A percentile compares a stretch with the other conserved stretches of the same genome.
These are phyloP conservation scores for Fusarium humuli DNA, from an alignment of 2,329 filamentous ascomycete species.

Conservation along the genomic window DNA sequence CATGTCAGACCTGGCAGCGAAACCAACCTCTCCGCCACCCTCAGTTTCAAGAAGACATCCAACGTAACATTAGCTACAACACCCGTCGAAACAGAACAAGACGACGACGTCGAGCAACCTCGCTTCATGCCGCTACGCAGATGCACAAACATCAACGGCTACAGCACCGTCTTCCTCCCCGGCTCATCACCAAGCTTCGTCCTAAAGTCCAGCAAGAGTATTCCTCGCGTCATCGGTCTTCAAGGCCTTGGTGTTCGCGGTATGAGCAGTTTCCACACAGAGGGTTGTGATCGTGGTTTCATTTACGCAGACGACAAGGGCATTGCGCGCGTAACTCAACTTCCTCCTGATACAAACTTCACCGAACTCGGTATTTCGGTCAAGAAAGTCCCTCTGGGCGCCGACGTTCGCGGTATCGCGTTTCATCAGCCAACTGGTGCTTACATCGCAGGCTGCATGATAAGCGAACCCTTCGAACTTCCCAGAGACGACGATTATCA, in stretches of 20 bases:
- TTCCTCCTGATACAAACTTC: conserved; percentile 75
- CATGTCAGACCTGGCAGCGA: conserved; percentile 55
- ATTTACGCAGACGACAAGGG: conserved; percentile 81
- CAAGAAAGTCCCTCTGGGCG: conserved; percentile 75
- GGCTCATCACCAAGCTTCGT: conserved; percentile 85
- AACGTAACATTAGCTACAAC: conserved; percentile 75
- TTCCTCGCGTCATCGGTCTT: conserved; percentile 79
- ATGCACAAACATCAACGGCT: conserved; percentile 77
- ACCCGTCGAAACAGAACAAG: conserved; percentile 61
- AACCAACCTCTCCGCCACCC: conserved; percentile 60
- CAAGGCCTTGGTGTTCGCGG: conserved; percentile 75
- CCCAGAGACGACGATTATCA: conserved; percentile 89
- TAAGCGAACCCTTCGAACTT: conserved; percentile 78
- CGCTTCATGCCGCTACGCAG: conserved; percentile 66
- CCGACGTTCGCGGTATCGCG: conserved; percentile 77
- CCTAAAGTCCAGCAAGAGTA: conserved; percentile 81
- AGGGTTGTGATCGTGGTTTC: conserved; percentile 83
- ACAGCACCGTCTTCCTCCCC: conserved; percentile 84
- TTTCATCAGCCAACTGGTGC: conserved; percentile 81
- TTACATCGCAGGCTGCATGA: conserved; percentile 81
- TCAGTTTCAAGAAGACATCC: conserved; percentile 81
- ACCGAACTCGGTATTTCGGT: conserved; percentile 81
- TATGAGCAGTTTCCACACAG: conserved; percentile 81
- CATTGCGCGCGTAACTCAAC: conserved; percentile 77
- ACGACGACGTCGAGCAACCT: conserved; percentile 60